Evolutionary conservation across 2,329 filamentous ascomycete species (phyloP), one percentile per base, ranked within the genome.

Genomic region (Scedosporium minutisporum): DNA sequence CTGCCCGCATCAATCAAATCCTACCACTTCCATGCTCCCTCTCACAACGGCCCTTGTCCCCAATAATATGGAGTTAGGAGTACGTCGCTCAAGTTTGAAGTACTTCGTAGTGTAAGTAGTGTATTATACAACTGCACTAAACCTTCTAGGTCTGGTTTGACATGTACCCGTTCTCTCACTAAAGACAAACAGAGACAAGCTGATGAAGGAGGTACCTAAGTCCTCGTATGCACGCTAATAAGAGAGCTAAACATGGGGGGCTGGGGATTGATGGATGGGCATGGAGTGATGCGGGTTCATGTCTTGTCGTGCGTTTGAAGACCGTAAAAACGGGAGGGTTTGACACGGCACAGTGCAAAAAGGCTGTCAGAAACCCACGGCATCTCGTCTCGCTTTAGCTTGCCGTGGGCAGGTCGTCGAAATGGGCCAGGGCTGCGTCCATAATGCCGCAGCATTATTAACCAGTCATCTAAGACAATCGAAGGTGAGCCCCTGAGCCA

Each of bases 281-380:
- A 38, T 38, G 33, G 10, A 10, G 33, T 38, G 33, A 38, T 9
- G 10, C 33, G 12, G 33, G 33, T 38, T 38, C 33, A 6, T 38
- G 33, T 38, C 44, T 48, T n/a, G 21, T 46, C 16, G 44, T 23
- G 23, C 23, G 51, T 55, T 25, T 55, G 51, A 55, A 55, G 55
- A 58, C 55, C 14, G 27, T 38, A 16, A 33, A 18, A 21, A 18
- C n/a, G 57, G 41, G 21, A 42, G 18, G 57, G 42, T 38, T 16
- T 46, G 57, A 59, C 41, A 59, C 57, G 57, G 57, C 18, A 59
- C 57, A 59, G 57, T 59, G 57, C 33, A n/a, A 14, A 38, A 10
- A 14, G 2, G 2, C 5, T 46, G 57, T 59, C 57, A 59, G 57
- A 59, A 33, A 59, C n/a, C 27, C 29, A 27, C 57, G 57, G 57